Evolutionary conservation across 768 basidiomycete species (phyloP), one percentile per base, ranked within the genome.

Genomic region (Agrocybe chaxingu): DNA sequence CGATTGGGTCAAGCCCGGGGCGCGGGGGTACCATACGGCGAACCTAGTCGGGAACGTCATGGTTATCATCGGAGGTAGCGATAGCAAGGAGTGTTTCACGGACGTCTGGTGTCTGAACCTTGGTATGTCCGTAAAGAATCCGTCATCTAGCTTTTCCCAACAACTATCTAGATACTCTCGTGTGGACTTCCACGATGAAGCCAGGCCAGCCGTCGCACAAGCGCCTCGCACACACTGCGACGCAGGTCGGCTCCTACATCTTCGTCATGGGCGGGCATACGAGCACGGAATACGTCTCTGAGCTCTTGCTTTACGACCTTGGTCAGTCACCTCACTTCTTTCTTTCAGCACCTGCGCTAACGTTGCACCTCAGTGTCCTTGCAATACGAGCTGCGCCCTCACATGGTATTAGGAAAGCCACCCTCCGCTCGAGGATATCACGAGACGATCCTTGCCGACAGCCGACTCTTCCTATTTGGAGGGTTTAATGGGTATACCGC

Each of bases 241-340:
- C 93, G 0, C 90, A 89, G 65, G 89, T 98, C 11, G 93, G 95
- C 30, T 92, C 91, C 1, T 95, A 92, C 63, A 79, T 98, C 0
- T 94, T 95, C 70, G 77, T 96, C 47, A 74, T 86, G 39, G 94
- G 93, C 0, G 95, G 95, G 2, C 93, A 96, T 68, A 87, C 95
- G 55, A 89, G 90, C 4, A 66, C 70, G 8, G 72, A 83, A 42
- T 97, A 97, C 63, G 76, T 73, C 32, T 77, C 78, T 2, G 88
- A 95, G 8, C 72, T 96, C 4, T 73, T 92, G 12, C 72, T 91
- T 4, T 93, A 93, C 68, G 94, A 97, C 61, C 83, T 98, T 33
- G 89, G 94, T 93, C 53, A 31, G 69, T 59, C 19, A 42, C 36
- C 3, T 45, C 19, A 3, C 29, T 9, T 43, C 32, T 39, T n/a